Evolutionary conservation across 495 filamentous ascomycete species (phyloP).

Genomic region (Eremomyces bilateralis): DNA sequence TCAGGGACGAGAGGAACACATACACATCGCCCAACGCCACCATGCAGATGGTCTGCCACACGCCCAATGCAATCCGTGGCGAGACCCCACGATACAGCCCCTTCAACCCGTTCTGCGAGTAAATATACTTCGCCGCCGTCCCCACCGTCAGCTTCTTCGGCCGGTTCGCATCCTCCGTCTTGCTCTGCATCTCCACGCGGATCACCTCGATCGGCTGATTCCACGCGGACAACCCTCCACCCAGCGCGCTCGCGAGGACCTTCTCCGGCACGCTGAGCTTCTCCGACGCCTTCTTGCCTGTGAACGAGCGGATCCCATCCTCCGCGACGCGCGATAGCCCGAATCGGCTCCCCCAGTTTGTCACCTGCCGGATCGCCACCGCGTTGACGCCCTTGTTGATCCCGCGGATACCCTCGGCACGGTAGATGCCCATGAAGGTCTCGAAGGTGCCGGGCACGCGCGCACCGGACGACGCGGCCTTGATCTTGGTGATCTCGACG

Average conservation of each 20-base stretch:
- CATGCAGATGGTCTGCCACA: constrained; percentile 99
- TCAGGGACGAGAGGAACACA: constrained; percentile 25
- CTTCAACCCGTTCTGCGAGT: constrained; percentile 65
- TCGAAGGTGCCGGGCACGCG: constrained; percentile 73
- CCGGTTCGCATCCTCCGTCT: constrained; percentile 89
- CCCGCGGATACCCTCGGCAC: constrained; percentile 76
- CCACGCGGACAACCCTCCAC: constrained; percentile 90
- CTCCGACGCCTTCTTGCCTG: constrained; percentile 57
- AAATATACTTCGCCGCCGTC: constrained; percentile 85
- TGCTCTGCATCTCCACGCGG: constrained; percentile 98
- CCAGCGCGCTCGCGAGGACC: constrained; percentile 66
- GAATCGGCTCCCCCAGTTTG: constrained; percentile 96
- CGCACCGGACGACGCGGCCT: constrained; percentile 61
- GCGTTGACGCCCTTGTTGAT: constrained; percentile 98
- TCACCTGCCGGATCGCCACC: constrained; percentile 94
- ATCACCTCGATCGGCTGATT: constrained; percentile 99
- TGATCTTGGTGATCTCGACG: constrained; percentile 97
- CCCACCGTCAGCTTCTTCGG: constrained; percentile 96
- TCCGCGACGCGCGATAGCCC: constrained; percentile 81
- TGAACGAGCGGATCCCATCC: constrained; percentile 58
- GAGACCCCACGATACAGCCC: constrained; percentile 91
- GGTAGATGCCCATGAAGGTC: constrained; percentile 95
- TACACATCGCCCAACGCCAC: constrained; percentile 97
- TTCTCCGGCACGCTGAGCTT: constrained; percentile 67
- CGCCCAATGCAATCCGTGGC: constrained; percentile 77